Evolutionary conservation across 2,329 filamentous ascomycete species (phyloP), one percentile per base, ranked within the genome.

Genomic region (Xylariaceae sp.): DNA sequence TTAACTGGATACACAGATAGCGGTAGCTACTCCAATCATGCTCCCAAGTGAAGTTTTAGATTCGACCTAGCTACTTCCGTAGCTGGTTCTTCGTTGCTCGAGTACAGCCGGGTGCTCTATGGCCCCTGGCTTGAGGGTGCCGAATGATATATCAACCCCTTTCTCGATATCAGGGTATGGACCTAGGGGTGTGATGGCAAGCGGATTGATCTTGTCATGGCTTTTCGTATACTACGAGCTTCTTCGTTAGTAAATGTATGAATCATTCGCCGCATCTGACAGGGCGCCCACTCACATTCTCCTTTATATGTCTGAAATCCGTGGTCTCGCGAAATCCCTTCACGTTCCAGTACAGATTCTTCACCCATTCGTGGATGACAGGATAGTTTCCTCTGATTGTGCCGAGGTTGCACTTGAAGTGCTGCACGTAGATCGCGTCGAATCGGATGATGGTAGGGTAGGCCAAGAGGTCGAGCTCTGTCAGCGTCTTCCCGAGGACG

Each of bases 301-400:
- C 82, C 64, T 85, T 86, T 59, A 85, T 85, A 55, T 86, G 82
- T 50, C 65, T 74, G 52, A 85, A 85, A 50, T 85, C 69, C 0
- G 82, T 85, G 14, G 76, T 80, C 54, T 79, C 75, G 46, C 61
- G 71, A 49, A 80, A 80, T 0, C 72, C 77, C 16, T 64, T 55
- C 1, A 76, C 68, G 47, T 76, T 73, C 71, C 75, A 81, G 63
- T 82, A 83, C 58, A 82, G 57, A 25, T 70, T 70, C 62, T 74
- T 79, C 52, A 84, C 52, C 77, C 79, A 84, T 50, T 80, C 78
- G 57, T 80, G 70, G 44, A 83, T 55, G 10, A 76, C 69, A 1
- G 80, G 80, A 54, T 84, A 84, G 45, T 78, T 72, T 55, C 78
- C 74, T 5, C 81, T 66, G 34, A 85, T 73, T 10, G 69, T 82